Conservation (phyloP, 208 protist genomes). For the Trypanosoma grayi region DNA sequence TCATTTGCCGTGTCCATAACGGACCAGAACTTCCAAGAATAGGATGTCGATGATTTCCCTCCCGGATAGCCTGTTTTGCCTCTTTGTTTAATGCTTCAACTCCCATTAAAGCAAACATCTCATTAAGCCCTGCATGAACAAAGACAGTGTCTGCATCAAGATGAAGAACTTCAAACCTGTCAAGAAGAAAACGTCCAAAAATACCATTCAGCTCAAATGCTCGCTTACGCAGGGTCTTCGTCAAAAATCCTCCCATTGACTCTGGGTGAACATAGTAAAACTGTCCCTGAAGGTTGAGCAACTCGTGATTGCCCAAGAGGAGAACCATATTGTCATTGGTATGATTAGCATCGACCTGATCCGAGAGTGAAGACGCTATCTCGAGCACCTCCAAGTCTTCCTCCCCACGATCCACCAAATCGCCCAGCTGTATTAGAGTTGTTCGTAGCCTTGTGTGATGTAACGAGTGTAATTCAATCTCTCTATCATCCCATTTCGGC, state of each 20-base stretch:
- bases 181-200: constrained; percentile 62
- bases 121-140: constrained; percentile 66
- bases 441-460: constrained; percentile 30
- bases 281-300: constrained; percentile 74
- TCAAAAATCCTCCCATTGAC: constrained; percentile 55
- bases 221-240: constrained; percentile 32
- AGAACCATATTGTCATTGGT: constrained; percentile 57
- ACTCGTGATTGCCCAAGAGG: constrained; percentile 86
- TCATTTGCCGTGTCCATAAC: constrained; percentile 73
- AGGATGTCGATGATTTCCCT: constrained; percentile 27
- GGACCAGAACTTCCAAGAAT: constrained; percentile 53
- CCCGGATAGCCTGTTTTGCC: constrained; percentile 33
- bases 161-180: constrained; percentile 56
- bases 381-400: constrained; percentile 48
- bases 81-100: constrained; percentile 47
- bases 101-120: constrained; percentile 25
- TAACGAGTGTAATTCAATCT: constrained; percentile 9
- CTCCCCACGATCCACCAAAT: constrained; percentile 77
- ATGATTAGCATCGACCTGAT: constrained; percentile 28
- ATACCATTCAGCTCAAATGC: constrained; percentile 41
- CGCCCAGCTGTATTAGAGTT: constrained; percentile 77
- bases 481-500: constrained; percentile 16
- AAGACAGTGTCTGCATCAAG: constrained; percentile 53
- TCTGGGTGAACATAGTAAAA: constrained; percentile 66
- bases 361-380: constrained; percentile 51